A percentile compares a stretch with the other conserved stretches of the same genome.
These are phyloP conservation scores for Peniophora sp. DNA, from an alignment of 1,284 basidiomycete genomes.

Conservation along the genomic window DNA sequence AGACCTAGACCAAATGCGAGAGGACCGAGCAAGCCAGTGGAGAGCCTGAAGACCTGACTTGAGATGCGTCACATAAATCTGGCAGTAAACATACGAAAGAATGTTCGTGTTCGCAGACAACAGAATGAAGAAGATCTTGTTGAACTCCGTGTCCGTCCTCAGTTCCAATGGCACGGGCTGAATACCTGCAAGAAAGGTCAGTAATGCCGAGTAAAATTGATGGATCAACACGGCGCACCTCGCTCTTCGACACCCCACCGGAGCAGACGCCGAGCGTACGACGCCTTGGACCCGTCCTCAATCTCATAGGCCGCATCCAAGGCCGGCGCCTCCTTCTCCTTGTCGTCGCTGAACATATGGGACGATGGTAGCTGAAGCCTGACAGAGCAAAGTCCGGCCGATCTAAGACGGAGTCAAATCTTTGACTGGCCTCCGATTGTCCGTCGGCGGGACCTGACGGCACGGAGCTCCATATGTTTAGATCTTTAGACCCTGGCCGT, in stretches of 20 bases:
- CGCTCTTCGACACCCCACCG: background rate
- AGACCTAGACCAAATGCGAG: conserved; percentile 59
- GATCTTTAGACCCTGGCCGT: too few relatives aligned
- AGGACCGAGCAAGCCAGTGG: conserved; percentile 68
- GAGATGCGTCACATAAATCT: background rate
- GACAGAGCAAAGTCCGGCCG: too few relatives aligned
- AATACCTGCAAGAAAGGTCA: conserved; percentile 31
- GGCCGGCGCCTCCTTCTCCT: too few relatives aligned
- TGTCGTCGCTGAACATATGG: too few relatives aligned
- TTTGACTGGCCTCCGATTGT: too few relatives aligned
- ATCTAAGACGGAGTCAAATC: too few relatives aligned
- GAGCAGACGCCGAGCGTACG: background rate
- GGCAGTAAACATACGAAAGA: conserved; percentile 46
- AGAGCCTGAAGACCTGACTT: conserved; percentile 43
- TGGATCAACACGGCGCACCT: conserved; percentile 2
- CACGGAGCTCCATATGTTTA: too few relatives aligned
- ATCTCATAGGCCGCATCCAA: background rate
- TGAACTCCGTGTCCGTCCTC: conserved; percentile 55
- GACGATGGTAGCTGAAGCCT: too few relatives aligned
- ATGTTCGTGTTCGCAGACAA: conserved; percentile 69
- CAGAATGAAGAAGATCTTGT: conserved; percentile 73
- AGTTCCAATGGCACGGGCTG: conserved; percentile 40
- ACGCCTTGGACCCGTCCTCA: background rate
- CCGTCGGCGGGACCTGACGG: too few relatives aligned
- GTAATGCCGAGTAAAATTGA: background rate